Evolutionary conservation across 805 yeast genomes (phyloP), one percentile per base, ranked within the genome.

Genomic region (Nakazawaea populi): DNA sequence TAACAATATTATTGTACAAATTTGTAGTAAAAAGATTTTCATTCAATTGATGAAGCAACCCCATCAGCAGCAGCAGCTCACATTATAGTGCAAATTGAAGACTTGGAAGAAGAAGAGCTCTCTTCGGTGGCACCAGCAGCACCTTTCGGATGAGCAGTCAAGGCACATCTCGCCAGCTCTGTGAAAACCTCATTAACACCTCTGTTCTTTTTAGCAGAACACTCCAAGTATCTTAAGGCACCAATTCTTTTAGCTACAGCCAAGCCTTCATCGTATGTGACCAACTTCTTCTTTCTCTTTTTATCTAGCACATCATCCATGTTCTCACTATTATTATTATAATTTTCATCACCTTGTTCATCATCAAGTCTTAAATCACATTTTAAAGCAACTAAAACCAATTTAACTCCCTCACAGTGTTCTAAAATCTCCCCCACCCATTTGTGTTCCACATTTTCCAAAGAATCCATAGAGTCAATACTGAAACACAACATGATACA

Each of bases 111-210:
- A 36, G 50, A 44, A 18, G 14, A 74, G 49, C 74, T 77, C 51
- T 75, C 79, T 51, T 72, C 72, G 43, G 77, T 77, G 46, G 86
- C 76, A 50, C 75, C 77, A 55, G 72, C 71, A 47, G 80, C 82
- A 49, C 91, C 92, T 70, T 83, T 88, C 47, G 96, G 87, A 63
- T 82, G 88, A 11, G 96, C 96, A 55, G 87, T 85, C 58, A 92
- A 75, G 2, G 97, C 98, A 62, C 96, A 91, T 66, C 99, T 83
- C 6, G 98, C 97, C 42, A 98, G 99, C 70, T 94, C 99, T 0
- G 97, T 90, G 66, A 94, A 94, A 8, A 97, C 98, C 71, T 94
- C 99, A 63, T 95, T 94, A n/a, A 94, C 99, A 57, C 99, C 99
- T 63, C 96, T 81, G 68, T 91, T 92, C 66, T 86, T 84, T 74